phyloP scores from a whole-genome alignment of 352 stramenopile species.

The Phytopythium kandeliae region DNA sequence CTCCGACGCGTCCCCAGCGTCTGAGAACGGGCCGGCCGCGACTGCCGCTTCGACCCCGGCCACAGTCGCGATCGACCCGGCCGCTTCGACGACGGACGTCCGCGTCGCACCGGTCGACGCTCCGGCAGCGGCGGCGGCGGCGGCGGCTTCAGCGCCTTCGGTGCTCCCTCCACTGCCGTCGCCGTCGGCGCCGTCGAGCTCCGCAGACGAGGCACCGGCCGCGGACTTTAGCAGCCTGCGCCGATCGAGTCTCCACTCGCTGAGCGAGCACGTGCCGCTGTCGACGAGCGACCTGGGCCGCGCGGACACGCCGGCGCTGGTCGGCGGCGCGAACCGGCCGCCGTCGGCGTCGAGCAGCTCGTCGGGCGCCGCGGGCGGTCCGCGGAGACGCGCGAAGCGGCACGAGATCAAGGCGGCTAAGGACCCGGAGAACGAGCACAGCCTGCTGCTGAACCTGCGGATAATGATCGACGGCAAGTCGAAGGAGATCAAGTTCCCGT shows the following conservation, averaged over 20 bases:
- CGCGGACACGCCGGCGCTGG: not conserved
- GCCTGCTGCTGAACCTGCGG: constrained; percentile 86
- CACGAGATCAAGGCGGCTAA: constrained; percentile 82
- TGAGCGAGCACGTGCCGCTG: constrained; percentile 7
- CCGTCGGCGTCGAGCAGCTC: constrained; percentile 20
- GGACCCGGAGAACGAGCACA: constrained; percentile 77
- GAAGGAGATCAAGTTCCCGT: constrained; percentile 96
- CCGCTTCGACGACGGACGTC: not conserved
- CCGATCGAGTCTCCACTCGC: constrained; percentile 10
- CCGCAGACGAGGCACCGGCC: not conserved
- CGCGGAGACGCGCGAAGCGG: constrained; percentile 57
- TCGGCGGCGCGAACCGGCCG: constrained; percentile 14
- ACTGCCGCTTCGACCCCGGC: not conserved
- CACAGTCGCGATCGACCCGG: no score
- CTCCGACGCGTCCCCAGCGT: no score
- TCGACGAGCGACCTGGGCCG: constrained; percentile 1
- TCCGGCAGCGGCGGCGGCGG: no score
- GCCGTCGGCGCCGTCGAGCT: not conserved
- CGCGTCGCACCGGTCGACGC: not conserved
- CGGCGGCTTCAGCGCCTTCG: no score
- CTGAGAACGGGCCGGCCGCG: not conserved
- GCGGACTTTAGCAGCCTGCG: constrained; percentile 15
- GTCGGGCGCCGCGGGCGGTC: constrained; percentile 1
- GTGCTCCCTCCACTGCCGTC: not conserved
- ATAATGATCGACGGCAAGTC: constrained; percentile 89